phyloP scores from a whole-genome alignment of 176 grass and related monocot species.

The Phragmites australis region DNA sequence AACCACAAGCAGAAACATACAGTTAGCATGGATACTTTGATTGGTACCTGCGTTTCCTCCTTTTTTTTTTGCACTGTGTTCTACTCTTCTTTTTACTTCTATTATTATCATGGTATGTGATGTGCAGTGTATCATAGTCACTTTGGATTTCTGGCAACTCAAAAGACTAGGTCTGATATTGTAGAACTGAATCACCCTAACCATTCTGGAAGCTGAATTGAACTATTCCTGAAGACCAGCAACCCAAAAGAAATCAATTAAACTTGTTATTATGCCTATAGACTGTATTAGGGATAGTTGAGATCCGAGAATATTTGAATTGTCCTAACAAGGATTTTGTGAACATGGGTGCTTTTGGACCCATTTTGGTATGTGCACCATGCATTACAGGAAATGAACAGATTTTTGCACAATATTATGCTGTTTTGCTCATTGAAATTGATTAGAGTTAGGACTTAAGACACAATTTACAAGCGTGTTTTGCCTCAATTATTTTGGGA shows the following conservation, averaged over 20 bases:
- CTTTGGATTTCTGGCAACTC: no score
- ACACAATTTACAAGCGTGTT: not conserved
- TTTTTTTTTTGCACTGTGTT: no score
- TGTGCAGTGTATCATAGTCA: no score
- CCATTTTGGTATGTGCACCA: not conserved
- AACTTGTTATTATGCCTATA: not conserved
- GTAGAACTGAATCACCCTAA: no score
- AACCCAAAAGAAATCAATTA: not conserved
- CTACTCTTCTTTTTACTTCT: no score
- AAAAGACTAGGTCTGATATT: no score
- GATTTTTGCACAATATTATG: not conserved
- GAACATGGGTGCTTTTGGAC: not conserved
- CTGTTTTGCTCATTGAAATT: not conserved
- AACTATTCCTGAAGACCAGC: no score
- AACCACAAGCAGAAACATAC: no score
- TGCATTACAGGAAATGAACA: not conserved
- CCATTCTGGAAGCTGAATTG: no score
- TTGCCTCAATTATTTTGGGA: not conserved
- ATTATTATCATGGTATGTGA: no score
- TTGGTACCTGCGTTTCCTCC: no score
- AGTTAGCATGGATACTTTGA: no score
- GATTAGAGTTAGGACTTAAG: not conserved
- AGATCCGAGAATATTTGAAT: not conserved
- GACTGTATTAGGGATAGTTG: not conserved
- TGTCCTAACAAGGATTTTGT: not conserved